Base-by-base conservation (phyloP, 495 filamentous ascomycete genomes). In the Pyrenula massariospora region DNA sequence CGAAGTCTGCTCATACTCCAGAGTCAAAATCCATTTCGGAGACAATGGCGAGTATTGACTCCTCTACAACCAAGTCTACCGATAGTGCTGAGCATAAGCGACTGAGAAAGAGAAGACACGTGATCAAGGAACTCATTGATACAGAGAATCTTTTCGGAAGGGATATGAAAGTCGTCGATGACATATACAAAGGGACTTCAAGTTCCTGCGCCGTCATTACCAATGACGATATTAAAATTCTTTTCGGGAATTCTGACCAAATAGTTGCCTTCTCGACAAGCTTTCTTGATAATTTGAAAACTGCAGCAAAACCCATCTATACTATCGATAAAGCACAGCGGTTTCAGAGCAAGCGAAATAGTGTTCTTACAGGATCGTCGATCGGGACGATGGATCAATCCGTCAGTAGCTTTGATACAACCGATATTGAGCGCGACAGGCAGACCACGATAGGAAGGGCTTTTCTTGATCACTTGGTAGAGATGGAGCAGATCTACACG, bases 161-260 rank as follows among this genome's bases (percentile, higher is more conserved):
- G 58, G 93, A 98, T 69, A 92, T 98, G 89, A 95, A 87, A 62
- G 89, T 98, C 47, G 84, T 94, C 3, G 88, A 94, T 63, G 89
- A 96, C 62, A 96, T 97, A 50, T 98, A 96, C 74, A 94, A 91
- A 68, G 89, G 86, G n/a, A 96, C 93, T 0, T 89, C 89, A 0
- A 86, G 86, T 59, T 84, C 89, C 19, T 86, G 85, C 51, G 79
- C 89, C 20, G 81, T 88, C 54, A 77, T 96, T n/a, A 88, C 85
- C 23, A 66, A 76, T 19, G 86, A 91, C 50, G 94, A 95, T 56
- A 83, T 93, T 57, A 93, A 88, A 66, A 77, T 84, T 15, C 80
- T 98, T 20, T 98, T 98, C 65, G 82, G 86, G 53, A 98, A 97
- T 63, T 89, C 86, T 1, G 86, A 90, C 58, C 82, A 95, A 59